These are phyloP conservation scores for Lecanoromycetidae sp. DNA, from an alignment of 2,329 filamentous ascomycete genomes.

Conservation along the genomic window DNA sequence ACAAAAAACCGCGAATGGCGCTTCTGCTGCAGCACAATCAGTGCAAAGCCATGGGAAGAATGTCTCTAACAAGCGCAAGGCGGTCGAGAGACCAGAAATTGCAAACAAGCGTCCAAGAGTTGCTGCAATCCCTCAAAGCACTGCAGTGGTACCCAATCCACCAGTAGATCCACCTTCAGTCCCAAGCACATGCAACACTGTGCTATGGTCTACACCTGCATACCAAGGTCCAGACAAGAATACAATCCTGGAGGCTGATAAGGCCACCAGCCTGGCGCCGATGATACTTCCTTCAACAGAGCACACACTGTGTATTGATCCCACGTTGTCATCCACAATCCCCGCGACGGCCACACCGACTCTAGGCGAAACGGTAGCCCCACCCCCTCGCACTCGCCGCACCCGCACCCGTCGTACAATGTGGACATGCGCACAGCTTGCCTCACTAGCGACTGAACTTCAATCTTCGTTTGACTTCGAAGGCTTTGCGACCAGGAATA, in stretches of 20 bases:
- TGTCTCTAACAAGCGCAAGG: background rate
- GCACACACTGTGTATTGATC: no score
- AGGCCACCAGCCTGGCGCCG: no score
- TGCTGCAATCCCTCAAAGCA: background rate
- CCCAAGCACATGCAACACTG: no score
- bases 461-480: background rate
- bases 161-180: background rate
- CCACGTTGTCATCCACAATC: background rate
- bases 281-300: no score
- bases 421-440: background rate
- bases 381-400: background rate
- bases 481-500: background rate
- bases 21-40: background rate
- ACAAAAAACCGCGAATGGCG: background rate
- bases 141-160: background rate
- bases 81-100: background rate
- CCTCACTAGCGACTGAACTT: background rate
- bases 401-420: background rate
- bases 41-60: background rate
- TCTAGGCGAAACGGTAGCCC: background rate
- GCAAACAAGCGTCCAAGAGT: background rate
- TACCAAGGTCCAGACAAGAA: no score
- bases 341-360: background rate
- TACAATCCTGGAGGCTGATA: no score
- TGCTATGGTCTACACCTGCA: no score